These are phyloP conservation scores for Cicer bijugum DNA, from an alignment of 306 rosid genomes.

Conservation along the genomic window DNA sequence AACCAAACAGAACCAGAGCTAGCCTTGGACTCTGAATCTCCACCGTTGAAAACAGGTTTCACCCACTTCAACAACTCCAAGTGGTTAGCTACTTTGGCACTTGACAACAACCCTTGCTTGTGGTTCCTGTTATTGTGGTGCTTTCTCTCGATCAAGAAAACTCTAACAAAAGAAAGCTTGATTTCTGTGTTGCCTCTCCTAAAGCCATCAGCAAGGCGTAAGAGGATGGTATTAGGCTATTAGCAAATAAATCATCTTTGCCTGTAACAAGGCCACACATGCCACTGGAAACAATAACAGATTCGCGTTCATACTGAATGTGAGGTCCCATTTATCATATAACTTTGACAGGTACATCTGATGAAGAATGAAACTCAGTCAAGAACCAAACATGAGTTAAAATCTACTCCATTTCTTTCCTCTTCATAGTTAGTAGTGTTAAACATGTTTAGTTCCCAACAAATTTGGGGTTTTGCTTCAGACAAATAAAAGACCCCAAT, in stretches of 20 bases:
- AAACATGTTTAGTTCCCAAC: too few relatives aligned
- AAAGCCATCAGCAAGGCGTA: slow-evolving; percentile 83
- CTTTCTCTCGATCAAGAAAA: slow-evolving; percentile 59
- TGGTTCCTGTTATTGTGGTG: slow-evolving; percentile 49
- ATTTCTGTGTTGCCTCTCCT: slow-evolving; percentile 55
- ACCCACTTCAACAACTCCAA: slow-evolving; percentile 68
- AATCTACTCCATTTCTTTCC: too few relatives aligned
- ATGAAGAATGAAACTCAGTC: slow-evolving; percentile 5
- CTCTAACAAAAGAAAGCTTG: slow-evolving; percentile 59
- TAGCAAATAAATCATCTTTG: slow-evolving; percentile 74
- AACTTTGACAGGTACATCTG: slow-evolving; percentile 58
- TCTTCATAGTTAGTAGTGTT: too few relatives aligned
- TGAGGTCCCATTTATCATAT: slow-evolving; percentile 59
- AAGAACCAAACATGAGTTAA: neutral
- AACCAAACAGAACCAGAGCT: slow-evolving; percentile 68
- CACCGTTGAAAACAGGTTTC: slow-evolving; percentile 59
- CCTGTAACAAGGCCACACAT: slow-evolving; percentile 67
- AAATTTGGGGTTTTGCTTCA: too few relatives aligned
- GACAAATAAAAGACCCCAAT: too few relatives aligned
- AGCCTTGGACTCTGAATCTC: slow-evolving; percentile 64
- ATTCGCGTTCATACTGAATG: slow-evolving; percentile 62
- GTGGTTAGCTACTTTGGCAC: slow-evolving; percentile 55
- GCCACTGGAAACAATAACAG: slow-evolving; percentile 51
- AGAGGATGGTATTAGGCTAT: slow-evolving; percentile 68
- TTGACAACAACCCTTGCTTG: slow-evolving; percentile 63